phyloP scores from a whole-genome alignment of 2,329 filamentous ascomycete species.

The Colletotrichum sublineola region DNA sequence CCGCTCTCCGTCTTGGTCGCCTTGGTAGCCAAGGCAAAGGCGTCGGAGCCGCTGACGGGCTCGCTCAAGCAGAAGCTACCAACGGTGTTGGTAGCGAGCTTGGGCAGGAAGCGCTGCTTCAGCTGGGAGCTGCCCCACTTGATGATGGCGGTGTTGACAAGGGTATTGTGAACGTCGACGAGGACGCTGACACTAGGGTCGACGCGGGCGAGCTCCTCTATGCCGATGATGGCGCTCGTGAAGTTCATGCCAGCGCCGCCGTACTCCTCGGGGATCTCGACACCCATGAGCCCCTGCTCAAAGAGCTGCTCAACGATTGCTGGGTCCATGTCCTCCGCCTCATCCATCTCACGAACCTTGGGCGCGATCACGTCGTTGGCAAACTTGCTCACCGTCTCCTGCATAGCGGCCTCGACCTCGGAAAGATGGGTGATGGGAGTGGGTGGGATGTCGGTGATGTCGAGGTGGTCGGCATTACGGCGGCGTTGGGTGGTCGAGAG shows the following conservation, averaged over 20 bases:
- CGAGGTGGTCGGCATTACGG: slow-evolving; percentile 61
- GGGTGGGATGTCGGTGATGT: slow-evolving; percentile 84
- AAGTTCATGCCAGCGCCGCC: slow-evolving; percentile 99
- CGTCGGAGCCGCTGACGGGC: slow-evolving; percentile 92
- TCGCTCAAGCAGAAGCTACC: slow-evolving; percentile 94
- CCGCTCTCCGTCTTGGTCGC: slow-evolving; percentile 86
- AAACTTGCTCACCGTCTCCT: slow-evolving; percentile 91
- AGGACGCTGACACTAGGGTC: slow-evolving; percentile 96
- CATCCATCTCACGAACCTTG: slow-evolving; percentile 96
- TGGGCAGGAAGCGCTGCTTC: slow-evolving; percentile 91
- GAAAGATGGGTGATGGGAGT: slow-evolving; percentile 95
- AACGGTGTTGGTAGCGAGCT: slow-evolving; percentile 89
- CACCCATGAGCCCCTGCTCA: slow-evolving; percentile 96
- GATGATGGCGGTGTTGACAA: slow-evolving; percentile 93
- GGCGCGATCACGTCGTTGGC: slow-evolving; percentile 90
- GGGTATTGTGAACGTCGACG: slow-evolving; percentile 97
- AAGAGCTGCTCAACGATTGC: slow-evolving; percentile 91
- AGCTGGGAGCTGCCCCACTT: slow-evolving; percentile 83
- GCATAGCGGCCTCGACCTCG: slow-evolving; percentile 90
- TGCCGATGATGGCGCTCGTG: slow-evolving; percentile 93
- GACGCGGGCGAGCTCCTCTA: slow-evolving; percentile 94
- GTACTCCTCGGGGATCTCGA: slow-evolving; percentile 97
- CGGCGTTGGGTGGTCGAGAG: slow-evolving; percentile 72
- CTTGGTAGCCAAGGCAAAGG: slow-evolving; percentile 93
- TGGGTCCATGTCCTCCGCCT: slow-evolving; percentile 94